Percentiles rank a stretch among this genome's conserved stretches.
Conservation (phyloP, 2,329 filamentous ascomycete genomes). For the Penicillium crustosum region DNA sequence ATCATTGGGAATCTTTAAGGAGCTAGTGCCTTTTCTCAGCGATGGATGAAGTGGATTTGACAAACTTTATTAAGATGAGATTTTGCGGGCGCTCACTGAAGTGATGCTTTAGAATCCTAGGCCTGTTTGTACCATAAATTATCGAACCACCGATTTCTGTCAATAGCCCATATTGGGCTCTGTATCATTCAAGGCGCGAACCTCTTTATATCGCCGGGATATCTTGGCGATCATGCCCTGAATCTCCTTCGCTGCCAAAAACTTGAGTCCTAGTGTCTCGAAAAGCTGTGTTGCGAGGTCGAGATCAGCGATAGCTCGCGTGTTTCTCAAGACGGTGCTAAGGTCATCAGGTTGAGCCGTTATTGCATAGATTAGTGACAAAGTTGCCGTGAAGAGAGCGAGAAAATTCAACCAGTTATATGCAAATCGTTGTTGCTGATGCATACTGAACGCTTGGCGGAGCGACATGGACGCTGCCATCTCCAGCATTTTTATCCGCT, state of each 20-base stretch:
- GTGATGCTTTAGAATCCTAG: neutral
- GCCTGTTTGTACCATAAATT: no score
- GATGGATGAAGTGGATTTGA: neutral
- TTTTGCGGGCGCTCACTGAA: neutral
- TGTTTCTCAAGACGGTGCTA: neutral
- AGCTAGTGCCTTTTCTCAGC: neutral
- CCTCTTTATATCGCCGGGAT: neutral
- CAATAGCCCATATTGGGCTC: neutral
- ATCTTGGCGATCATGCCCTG: neutral
- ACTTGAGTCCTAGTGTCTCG: neutral
- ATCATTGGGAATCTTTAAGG: neutral
- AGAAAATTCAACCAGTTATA: constrained; percentile 1
- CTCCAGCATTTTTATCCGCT: neutral
- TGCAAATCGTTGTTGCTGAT: neutral
- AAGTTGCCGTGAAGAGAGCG: neutral
- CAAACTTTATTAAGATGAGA: neutral
- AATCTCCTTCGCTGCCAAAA: neutral
- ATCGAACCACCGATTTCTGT: no score
- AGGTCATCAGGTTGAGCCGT: neutral
- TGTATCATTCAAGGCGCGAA: neutral
- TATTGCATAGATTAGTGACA: neutral
- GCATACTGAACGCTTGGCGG: neutral
- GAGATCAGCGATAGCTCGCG: neutral
- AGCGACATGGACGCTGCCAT: neutral
- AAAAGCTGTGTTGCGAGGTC: neutral